Evolutionary conservation across 2,329 filamentous ascomycete species (phyloP).

Genomic region (Aquanectria penicillioides): DNA sequence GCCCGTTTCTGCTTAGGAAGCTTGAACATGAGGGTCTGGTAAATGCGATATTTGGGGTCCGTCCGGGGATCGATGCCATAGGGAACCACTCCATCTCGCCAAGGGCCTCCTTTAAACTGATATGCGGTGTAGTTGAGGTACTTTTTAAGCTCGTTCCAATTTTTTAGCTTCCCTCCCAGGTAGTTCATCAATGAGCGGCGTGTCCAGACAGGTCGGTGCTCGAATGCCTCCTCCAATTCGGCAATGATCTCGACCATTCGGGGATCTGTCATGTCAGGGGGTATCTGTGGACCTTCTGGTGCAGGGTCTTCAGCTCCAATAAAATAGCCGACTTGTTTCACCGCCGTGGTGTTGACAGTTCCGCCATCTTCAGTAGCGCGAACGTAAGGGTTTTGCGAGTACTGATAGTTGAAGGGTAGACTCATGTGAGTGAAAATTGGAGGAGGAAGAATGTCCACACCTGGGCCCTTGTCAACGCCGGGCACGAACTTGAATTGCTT

Average conservation of each 20-base stretch:
- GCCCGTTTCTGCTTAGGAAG: constrained; percentile 64
- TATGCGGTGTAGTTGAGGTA: constrained; percentile 88
- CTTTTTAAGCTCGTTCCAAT: constrained; percentile 72
- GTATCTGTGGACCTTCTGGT: constrained; percentile 67
- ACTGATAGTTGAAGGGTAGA: constrained; percentile 81
- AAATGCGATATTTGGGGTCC: constrained; percentile 79
- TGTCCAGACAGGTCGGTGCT: constrained; percentile 85
- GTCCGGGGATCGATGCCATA: constrained; percentile 88
- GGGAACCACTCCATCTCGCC: constrained; percentile 85
- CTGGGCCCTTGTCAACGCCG: constrained; percentile 65
- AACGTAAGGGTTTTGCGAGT: constrained; percentile 86
- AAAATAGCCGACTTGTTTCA: constrained; percentile 69
- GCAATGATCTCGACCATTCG: constrained; percentile 72
- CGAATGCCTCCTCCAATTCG: constrained; percentile 72
- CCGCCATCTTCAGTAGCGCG: constrained; percentile 67
- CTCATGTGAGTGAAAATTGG: constrained; percentile 80
- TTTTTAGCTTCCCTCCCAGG: constrained; percentile 62
- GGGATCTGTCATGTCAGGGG: constrained; percentile 67
- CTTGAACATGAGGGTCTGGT: constrained; percentile 91
- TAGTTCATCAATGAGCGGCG: constrained; percentile 82
- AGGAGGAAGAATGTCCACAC: constrained; percentile 80
- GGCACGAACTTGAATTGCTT: constrained; percentile 74
- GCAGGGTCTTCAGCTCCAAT: constrained; percentile 70
- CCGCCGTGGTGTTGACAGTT: constrained; percentile 67
- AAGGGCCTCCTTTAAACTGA: constrained; percentile 92